phyloP scores from a whole-genome alignment of 306 rosid genomes.

The Purshia tridentata region DNA sequence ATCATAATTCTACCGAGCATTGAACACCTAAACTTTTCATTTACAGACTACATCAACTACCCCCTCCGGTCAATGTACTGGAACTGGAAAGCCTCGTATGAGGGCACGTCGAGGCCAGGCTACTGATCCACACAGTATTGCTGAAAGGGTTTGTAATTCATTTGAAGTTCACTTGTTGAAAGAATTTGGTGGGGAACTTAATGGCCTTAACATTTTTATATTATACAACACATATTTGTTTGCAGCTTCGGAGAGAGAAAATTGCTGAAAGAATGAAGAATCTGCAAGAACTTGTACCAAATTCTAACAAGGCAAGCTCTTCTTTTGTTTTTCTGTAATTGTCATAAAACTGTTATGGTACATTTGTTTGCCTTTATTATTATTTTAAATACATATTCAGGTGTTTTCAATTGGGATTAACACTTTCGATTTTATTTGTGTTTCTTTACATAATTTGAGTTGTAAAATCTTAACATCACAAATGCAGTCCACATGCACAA shows the following conservation, averaged over 20 bases:
- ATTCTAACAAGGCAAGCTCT: conserved; percentile 34
- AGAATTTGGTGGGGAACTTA: not conserved
- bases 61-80: conserved; percentile 17
- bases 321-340: not conserved
- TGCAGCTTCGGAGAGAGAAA: conserved; percentile 49
- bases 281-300: conserved; percentile 50
- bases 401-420: not conserved
- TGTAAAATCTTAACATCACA: not conserved
- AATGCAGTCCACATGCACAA: no score
- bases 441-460: not conserved
- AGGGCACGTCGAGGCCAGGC: conserved; percentile 56
- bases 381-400: not conserved
- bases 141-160: conserved; percentile 40
- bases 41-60: conserved; percentile 15
- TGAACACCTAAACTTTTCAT: not conserved
- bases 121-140: conserved; percentile 52
- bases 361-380: not conserved
- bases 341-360: no score
- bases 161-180: not conserved
- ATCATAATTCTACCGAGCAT: not conserved
- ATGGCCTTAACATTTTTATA: not conserved
- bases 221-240: not conserved
- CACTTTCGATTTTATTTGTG: not conserved
- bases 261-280: conserved; percentile 49
- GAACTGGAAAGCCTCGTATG: conserved; percentile 26